Evolutionary conservation across 1,284 basidiomycete genomes (phyloP), one percentile per base, ranked within the genome.

Genomic region (Grifola frondosa): DNA sequence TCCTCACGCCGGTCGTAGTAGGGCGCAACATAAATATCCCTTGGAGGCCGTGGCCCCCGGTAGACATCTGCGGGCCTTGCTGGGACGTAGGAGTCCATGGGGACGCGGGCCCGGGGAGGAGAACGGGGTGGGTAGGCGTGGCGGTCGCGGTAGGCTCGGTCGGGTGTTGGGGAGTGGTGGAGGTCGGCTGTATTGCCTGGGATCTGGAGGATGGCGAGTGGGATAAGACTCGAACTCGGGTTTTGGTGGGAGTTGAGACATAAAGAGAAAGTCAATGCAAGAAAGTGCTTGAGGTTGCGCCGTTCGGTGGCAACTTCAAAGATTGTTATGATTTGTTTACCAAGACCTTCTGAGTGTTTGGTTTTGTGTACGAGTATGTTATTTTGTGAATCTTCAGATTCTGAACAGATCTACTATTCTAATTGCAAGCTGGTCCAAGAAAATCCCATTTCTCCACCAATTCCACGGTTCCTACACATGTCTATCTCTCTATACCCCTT

Each of bases 401-500:
- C n/a, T n/a, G n/a, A n/a, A n/a, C n/a, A n/a, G n/a, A n/a, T n/a
- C n/a, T n/a, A n/a, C n/a, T n/a, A n/a, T n/a, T n/a, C n/a, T n/a
- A n/a, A n/a, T n/a, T n/a, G n/a, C n/a, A n/a, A n/a, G 12, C 40
- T 10, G 35, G 39, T 47, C 32, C 40, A 22, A 20, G 23, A 34
- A 24, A 6, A 28, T 30, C 41, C 41, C 26, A 32, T 33, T 33
- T 12, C 12, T n/a, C 36, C 19, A 24, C 24, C 24, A 33, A 29
- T 21, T 30, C 26, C 23, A 13, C 17, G 30, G 37, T 28, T 28
- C 13, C 20, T 29, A 17, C 23, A 3, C 19, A 75, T 80, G 75
- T 67, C 80, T 13, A 72, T 78, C 28, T 69, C 79, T 31, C 74
- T 92, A 40, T 89, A 94, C 59, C 90, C 94, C 7, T 75, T 98